Evolutionary conservation across 1,139 yeast genomes (phyloP), one percentile per base, ranked within the genome.

Genomic region (Yamadazyma triangularis): DNA sequence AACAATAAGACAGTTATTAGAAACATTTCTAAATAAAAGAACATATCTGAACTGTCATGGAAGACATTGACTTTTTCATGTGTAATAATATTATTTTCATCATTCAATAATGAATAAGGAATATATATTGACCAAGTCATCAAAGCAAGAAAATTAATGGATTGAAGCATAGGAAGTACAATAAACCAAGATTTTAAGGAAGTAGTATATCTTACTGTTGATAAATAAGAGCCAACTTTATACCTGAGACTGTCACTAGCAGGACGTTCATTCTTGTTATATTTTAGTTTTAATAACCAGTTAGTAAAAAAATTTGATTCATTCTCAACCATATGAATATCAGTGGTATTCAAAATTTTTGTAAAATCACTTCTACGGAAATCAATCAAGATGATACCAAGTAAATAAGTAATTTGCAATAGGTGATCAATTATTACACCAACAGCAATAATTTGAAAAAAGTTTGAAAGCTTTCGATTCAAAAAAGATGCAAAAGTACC

Each of bases 331-430:
- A 18, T 18, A 6, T 7, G 20, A 16, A 30, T 27, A 16, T 37
- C 27, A 8, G 30, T 13, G 25, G 28, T 25, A 19, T 29, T 30
- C n/a, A 44, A 30, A 9, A 77, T 51, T 38, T 79, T 86, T 8
- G 73, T 72, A 13, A 81, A 60, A 44, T 81, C 88, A 24, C 71
- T 53, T 33, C 87, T 65, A 27, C 77, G 70, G 28, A 80, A 58
- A 55, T 86, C 95, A 27, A 85, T 71, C 18, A 80, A 68, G 12
- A 84, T 56, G 0, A 82, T 73, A 0, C 88, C 79, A 1, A 78
- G 61, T 38, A 83, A 72, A 49, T 66, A 83, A 0, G 89, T 73
- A 30, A 76, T 47, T 42, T 80, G 87, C 28, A 85, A 55, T 3
- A 69, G 34, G 42, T 74, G 77, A 43, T 82, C 87, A 24, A 79